These are phyloP conservation scores for Suillus subalutaceus DNA, from an alignment of 768 basidiomycete genomes.

Conservation along the genomic window DNA sequence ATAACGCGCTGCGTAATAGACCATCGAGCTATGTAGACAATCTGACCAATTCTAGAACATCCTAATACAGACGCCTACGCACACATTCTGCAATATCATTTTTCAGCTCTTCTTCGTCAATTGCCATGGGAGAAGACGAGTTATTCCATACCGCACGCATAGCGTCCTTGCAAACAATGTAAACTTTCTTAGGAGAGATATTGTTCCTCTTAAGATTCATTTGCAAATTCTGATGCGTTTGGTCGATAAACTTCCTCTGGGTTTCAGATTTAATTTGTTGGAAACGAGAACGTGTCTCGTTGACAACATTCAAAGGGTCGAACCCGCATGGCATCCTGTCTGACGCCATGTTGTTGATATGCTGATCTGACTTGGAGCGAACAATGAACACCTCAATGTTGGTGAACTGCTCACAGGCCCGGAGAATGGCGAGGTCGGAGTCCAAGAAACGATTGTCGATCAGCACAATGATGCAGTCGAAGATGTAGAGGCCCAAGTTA, in stretches of 20 bases:
- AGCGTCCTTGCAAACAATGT: no score
- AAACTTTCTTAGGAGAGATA: constrained; percentile 12
- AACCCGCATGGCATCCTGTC: constrained; percentile 19
- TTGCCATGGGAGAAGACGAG: no score
- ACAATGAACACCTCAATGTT: constrained; percentile 31
- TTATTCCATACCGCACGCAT: no score
- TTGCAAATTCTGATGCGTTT: constrained; percentile 11
- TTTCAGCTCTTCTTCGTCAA: no score
- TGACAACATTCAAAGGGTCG: constrained; percentile 17
- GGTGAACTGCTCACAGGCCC: constrained; percentile 21
- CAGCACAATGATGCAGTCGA: neutral
- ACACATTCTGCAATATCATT: no score
- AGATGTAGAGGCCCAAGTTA: no score
- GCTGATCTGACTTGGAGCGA: constrained; percentile 39
- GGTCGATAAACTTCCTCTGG: constrained; percentile 2
- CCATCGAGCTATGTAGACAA: neutral
- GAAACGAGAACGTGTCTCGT: constrained; percentile 8
- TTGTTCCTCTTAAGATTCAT: constrained; percentile 9
- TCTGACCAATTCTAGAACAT: no score
- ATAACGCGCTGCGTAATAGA: constrained; percentile 1
- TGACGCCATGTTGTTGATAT: constrained; percentile 25
- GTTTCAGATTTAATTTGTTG: neutral
- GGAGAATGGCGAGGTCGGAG: constrained; percentile 11
- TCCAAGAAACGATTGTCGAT: constrained; percentile 25
- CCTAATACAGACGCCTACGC: no score